Evolutionary conservation across 1,284 basidiomycete genomes (phyloP).

Genomic region (Stygiomarasmius scandens): DNA sequence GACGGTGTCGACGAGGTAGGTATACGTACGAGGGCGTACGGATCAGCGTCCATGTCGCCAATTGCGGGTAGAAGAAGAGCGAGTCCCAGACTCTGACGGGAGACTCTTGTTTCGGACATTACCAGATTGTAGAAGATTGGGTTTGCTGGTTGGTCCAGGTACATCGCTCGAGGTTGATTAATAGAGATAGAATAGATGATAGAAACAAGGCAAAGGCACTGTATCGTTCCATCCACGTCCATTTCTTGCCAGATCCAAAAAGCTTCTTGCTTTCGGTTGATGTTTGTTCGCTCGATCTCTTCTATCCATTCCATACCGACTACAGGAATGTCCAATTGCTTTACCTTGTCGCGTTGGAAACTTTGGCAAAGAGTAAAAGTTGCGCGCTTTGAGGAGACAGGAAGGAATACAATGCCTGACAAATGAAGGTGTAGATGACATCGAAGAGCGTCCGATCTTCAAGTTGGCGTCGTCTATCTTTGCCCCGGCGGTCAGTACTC

Average conservation of each 20-base stretch:
- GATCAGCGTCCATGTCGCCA: conserved; percentile 14
- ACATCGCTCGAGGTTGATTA: background rate
- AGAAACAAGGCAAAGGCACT: conserved; percentile 8
- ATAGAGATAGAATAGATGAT: background rate
- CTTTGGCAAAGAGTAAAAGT: conserved; percentile 79
- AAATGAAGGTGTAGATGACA: conserved; percentile 6
- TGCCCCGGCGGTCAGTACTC: too few relatives aligned
- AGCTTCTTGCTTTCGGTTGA: conserved; percentile 32
- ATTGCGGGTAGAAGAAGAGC: background rate
- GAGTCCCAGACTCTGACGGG: background rate
- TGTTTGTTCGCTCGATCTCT: too few relatives aligned
- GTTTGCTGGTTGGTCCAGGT: conserved; percentile 26
- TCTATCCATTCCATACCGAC: too few relatives aligned
- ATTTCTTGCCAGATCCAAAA: conserved; percentile 29
- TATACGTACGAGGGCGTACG: conserved; percentile 42
- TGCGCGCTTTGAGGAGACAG: conserved; percentile 60
- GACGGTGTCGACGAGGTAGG: conserved; percentile 67
- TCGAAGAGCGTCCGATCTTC: conserved; percentile 7
- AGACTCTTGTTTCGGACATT: background rate
- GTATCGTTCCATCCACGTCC: conserved; percentile 28
- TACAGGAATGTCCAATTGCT: conserved; percentile 68
- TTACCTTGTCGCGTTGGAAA: conserved; percentile 70
- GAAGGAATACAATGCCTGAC: conserved; percentile 61
- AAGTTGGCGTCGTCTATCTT: too few relatives aligned
- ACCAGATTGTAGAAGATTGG: conserved; percentile 21